Percentiles rank a stretch among this genome's conserved stretches.
These are phyloP conservation scores for Solanum appendiculatum DNA, from an alignment of 257 asterid genomes.

Conservation along the genomic window DNA sequence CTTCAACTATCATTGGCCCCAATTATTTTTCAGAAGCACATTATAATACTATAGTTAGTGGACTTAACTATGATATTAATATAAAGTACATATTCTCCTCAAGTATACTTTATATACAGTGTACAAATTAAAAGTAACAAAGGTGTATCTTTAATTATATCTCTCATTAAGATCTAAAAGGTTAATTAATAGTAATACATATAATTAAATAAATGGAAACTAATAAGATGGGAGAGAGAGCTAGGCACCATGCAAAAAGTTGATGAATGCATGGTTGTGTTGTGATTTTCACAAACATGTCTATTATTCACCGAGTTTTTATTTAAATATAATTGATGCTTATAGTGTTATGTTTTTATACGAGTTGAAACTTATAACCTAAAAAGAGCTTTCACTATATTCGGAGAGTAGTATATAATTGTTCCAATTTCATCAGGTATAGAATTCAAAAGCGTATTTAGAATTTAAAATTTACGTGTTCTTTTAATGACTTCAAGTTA, in stretches of 20 bases:
- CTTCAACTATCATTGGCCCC: not conserved
- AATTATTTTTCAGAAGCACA: not conserved
- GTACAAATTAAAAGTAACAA: not conserved
- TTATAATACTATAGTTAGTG: not conserved
- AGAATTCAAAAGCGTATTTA: rapidly evolving
- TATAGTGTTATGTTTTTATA: not conserved
- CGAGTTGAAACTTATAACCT: not conserved
- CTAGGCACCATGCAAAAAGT: not conserved
- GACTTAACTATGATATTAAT: not conserved
- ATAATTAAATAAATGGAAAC: not conserved
- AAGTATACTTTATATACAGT: not conserved
- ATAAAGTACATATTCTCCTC: not conserved
- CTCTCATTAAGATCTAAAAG: not conserved
- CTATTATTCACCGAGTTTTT: not conserved
- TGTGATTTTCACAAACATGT: not conserved
- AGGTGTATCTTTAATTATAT: not conserved
- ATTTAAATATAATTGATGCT: not conserved
- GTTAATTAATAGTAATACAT: not conserved
- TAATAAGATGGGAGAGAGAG: not conserved
- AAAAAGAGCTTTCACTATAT: too few relatives aligned
- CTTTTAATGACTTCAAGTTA: not conserved
- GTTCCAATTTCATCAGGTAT: not conserved
- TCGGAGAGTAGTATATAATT: not conserved
- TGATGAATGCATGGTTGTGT: not conserved
- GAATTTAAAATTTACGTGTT: not conserved